Evolutionary conservation across 176 grass and related monocot species (phyloP).

Genomic region (Thinopyrum elongatum): DNA sequence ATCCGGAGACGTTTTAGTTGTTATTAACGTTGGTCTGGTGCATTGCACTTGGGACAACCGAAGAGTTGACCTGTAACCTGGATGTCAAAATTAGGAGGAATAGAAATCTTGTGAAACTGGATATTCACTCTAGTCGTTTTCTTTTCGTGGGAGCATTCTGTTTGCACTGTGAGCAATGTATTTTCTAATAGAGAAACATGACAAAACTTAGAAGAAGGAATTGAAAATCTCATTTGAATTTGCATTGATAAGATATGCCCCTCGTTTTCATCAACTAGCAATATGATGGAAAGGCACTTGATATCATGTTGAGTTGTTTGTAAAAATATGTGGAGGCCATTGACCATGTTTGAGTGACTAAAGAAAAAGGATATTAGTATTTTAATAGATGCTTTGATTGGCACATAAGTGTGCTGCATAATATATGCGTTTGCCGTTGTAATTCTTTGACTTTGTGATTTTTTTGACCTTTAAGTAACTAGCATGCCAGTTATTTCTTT

Average conservation of each 20-base stretch:
- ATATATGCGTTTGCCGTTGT: background rate
- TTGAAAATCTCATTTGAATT: background rate
- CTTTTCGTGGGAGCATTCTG: background rate
- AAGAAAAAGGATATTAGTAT: slow-evolving; percentile 21
- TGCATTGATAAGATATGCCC: background rate
- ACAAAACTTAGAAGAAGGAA: background rate
- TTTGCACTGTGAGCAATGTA: background rate
- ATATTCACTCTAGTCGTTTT: background rate
- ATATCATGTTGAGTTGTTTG: too few species aligned
- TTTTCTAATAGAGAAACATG: background rate
- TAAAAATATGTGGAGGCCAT: background rate
- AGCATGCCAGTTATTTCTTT: background rate
- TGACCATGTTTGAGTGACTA: slow-evolving; percentile 13
- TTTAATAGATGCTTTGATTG: slow-evolving; percentile 25
- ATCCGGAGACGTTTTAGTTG: background rate
- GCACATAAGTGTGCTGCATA: background rate
- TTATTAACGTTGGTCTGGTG: too few species aligned
- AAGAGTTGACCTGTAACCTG: background rate
- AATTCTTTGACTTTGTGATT: slow-evolving; percentile 23
- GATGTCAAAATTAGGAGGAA: background rate
- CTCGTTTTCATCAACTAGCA: background rate
- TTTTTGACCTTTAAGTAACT: slow-evolving; percentile 15
- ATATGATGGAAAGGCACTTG: too few species aligned
- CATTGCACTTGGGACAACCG: background rate
- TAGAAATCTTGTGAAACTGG: too few species aligned